Evolutionary conservation across 2,329 filamentous ascomycete genomes (phyloP).

Genomic region (Talaromyces sp.): DNA sequence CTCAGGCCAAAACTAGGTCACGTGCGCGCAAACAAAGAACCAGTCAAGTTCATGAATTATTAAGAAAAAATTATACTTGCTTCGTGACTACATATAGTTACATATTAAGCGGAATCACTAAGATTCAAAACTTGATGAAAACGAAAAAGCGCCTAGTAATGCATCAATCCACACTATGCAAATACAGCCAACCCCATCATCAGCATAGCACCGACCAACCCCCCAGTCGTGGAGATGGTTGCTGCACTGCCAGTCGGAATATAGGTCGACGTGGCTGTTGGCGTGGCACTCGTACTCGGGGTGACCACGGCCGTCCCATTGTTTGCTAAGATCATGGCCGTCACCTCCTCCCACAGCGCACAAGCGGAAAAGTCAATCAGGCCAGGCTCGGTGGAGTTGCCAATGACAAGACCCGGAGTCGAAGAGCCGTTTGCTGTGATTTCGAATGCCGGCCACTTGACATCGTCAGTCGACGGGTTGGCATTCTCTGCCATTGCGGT

Average conservation of each 20-base stretch:
- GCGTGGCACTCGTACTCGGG: neutral
- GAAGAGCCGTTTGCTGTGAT: conserved; percentile 4
- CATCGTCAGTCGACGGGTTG: conserved; percentile 7
- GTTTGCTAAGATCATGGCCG: neutral
- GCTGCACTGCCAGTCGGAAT: neutral
- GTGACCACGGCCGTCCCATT: neutral
- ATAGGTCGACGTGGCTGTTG: neutral
- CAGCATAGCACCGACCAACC: neutral
- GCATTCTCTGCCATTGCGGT: conserved; percentile 17
- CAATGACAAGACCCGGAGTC: conserved; percentile 12
- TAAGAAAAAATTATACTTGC: no score
- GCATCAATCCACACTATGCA: neutral
- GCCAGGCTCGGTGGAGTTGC: conserved; percentile 10
- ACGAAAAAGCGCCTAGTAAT: no score
- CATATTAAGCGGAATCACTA: no score
- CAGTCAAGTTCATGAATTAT: no score
- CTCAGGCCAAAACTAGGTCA: no score
- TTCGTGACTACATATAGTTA: no score
- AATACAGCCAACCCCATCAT: neutral
- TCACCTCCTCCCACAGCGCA: conserved; percentile 13
- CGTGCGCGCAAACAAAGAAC: no score
- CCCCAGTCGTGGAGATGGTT: neutral
- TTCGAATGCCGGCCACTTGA: conserved; percentile 13
- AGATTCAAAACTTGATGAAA: no score
- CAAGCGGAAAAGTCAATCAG: conserved; percentile 14